Conservation (phyloP, 2,329 filamentous ascomycete species). For the Xylariaceae sp. region DNA sequence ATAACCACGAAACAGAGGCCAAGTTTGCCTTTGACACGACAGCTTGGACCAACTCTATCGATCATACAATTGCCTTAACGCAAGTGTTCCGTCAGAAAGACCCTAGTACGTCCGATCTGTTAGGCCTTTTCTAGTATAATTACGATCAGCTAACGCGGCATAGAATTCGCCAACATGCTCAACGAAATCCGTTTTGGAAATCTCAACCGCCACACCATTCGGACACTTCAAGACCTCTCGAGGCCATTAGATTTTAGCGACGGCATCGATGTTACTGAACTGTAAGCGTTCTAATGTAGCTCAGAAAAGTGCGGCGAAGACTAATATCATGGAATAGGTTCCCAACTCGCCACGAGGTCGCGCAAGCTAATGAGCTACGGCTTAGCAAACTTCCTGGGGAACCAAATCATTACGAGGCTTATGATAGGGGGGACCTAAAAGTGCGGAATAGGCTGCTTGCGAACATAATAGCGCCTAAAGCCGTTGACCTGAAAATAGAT, state of each 20-base stretch:
- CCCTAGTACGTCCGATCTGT: constrained; percentile 58
- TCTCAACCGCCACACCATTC: constrained; percentile 77
- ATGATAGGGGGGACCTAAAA: constrained; percentile 75
- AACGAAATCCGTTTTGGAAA: constrained; percentile 96
- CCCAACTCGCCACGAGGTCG: constrained; percentile 88
- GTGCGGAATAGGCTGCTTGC: constrained; percentile 78
- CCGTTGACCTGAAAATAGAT: constrained; percentile 82
- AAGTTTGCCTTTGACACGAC: constrained; percentile 94
- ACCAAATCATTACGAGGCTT: constrained; percentile 71
- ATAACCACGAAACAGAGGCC: constrained; percentile 67
- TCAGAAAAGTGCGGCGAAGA: constrained; percentile 21
- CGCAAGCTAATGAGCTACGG: constrained; percentile 79
- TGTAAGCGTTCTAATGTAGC: constrained; percentile 53
- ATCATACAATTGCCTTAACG: constrained; percentile 93
- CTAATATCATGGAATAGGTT: constrained; percentile 62
- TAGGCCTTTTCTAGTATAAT: not conserved
- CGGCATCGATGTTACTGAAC: constrained; percentile 81
- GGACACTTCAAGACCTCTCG: constrained; percentile 75
- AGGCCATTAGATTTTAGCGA: constrained; percentile 77
- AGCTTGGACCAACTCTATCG: constrained; percentile 90
- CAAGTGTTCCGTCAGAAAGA: constrained; percentile 97
- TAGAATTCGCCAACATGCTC: constrained; percentile 89
- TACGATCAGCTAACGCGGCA: not conserved
- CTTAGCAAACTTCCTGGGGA: constrained; percentile 76
- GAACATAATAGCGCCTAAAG: constrained; percentile 92